Conservation (phyloP, 73 alveolate species). For the Paramecium bursaria region DNA sequence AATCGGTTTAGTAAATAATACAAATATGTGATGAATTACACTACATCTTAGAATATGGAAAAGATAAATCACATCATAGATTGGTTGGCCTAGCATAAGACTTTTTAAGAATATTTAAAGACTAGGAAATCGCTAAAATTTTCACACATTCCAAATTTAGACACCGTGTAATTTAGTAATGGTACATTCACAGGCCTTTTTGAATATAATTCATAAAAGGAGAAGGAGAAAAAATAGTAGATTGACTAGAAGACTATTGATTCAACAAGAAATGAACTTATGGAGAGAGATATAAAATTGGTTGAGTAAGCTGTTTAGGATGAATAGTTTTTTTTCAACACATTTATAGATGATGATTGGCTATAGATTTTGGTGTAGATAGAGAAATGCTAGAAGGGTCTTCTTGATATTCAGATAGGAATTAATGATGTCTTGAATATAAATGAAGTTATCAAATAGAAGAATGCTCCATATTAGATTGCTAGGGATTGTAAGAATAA, state of each 20-base stretch:
- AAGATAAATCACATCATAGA: neutral
- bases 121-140: neutral
- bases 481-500: too few species aligned
- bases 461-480: neutral
- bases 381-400: conserved; percentile 39
- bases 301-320: neutral
- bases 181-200: neutral
- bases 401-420: neutral
- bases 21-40: neutral
- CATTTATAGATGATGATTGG: conserved; percentile 36
- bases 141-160: neutral
- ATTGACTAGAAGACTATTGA: neutral
- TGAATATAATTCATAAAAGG: neutral
- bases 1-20: neutral
- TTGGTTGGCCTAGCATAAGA: neutral
- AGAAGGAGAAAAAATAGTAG: neutral
- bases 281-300: conserved; percentile 14
- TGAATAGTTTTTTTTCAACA: neutral
- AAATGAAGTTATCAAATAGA: conserved; percentile 5
- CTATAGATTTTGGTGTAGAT: neutral
- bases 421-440: conserved; percentile 10
- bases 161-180: neutral
- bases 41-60: neutral
- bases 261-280: too few species aligned
- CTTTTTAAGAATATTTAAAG: neutral